These are phyloP conservation scores for Eutypella sp. DNA, from an alignment of 2,329 filamentous ascomycete species.

Conservation along the genomic window DNA sequence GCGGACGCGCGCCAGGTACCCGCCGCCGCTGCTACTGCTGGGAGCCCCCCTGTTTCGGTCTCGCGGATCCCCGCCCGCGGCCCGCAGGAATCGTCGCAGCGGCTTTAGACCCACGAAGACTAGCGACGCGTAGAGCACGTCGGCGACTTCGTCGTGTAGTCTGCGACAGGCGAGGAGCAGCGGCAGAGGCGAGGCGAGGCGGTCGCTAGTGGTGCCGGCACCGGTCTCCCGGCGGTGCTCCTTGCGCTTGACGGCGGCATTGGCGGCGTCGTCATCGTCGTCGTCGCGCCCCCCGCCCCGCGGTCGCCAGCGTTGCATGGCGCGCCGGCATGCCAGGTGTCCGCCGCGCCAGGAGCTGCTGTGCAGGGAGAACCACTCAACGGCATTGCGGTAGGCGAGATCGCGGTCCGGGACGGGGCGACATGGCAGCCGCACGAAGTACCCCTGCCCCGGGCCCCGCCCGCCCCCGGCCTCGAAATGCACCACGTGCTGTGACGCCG, in stretches of 20 bases:
- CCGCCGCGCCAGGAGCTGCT: constrained; percentile 3
- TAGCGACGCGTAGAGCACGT: constrained; percentile 1
- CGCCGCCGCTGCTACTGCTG: no score
- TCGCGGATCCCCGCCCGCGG: neutral
- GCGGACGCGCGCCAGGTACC: constrained; percentile 1
- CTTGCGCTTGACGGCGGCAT: no score
- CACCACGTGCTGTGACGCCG: constrained; percentile 1
- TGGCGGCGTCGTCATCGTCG: no score
- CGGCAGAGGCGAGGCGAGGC: neutral
- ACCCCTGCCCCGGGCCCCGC: no score
- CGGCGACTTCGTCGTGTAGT: constrained; percentile 1
- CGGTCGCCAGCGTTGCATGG: neutral
- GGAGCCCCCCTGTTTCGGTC: no score
- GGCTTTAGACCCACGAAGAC: constrained; percentile 1
- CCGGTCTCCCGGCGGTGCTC: no score
- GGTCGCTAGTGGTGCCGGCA: neutral
- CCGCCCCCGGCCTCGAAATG: neutral
- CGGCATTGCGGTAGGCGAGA: neutral
- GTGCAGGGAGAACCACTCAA: neutral
- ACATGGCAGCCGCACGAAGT: neutral
- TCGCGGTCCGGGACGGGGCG: neutral
- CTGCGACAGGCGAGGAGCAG: neutral
- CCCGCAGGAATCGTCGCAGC: neutral
- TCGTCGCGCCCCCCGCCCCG: no score
- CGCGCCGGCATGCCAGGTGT: neutral